A percentile compares a stretch with the other conserved stretches of the same genome.
phyloP scores from a whole-genome alignment of 768 basidiomycete genomes.

The Calocera viscosa region DNA sequence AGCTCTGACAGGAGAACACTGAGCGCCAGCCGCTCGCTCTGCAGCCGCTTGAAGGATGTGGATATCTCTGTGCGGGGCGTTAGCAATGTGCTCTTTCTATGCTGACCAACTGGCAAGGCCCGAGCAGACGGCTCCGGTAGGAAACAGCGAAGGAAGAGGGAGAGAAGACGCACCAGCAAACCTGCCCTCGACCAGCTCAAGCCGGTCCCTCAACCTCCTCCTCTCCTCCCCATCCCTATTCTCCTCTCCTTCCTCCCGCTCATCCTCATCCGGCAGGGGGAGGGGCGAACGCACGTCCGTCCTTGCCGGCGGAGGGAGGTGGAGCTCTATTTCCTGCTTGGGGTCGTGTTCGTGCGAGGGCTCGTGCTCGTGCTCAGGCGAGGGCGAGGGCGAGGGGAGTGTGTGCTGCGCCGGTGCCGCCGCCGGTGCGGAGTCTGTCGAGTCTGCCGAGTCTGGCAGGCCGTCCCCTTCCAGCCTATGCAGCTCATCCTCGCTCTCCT shows the following conservation, averaged over 20 bases:
- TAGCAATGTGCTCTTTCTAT: no score
- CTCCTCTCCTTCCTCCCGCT: slow-evolving; percentile 36
- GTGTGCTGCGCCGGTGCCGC: neutral
- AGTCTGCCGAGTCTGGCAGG: neutral
- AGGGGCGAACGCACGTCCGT: slow-evolving; percentile 3
- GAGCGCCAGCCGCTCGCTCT: slow-evolving; percentile 55
- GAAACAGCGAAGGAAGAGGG: neutral
- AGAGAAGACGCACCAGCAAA: slow-evolving; percentile 44
- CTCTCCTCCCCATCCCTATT: neutral
- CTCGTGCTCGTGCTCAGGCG: neutral
- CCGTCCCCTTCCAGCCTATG: neutral
- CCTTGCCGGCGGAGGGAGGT: neutral
- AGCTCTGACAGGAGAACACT: slow-evolving; percentile 57
- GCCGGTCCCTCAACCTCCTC: slow-evolving; percentile 40
- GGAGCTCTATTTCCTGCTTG: neutral
- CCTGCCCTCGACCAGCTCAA: slow-evolving; percentile 63
- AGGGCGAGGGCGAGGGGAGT: neutral
- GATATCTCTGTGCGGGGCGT: slow-evolving; percentile 54
- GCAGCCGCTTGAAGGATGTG: slow-evolving; percentile 60
- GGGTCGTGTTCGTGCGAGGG: no score
- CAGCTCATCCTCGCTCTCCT: neutral
- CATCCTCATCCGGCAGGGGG: slow-evolving; percentile 12
- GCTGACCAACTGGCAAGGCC: no score
- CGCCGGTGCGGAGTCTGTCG: neutral
- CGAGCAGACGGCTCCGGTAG: no score